These are phyloP conservation scores for Pogostemon cablin DNA, from an alignment of 257 asterid species.

Conservation along the genomic window DNA sequence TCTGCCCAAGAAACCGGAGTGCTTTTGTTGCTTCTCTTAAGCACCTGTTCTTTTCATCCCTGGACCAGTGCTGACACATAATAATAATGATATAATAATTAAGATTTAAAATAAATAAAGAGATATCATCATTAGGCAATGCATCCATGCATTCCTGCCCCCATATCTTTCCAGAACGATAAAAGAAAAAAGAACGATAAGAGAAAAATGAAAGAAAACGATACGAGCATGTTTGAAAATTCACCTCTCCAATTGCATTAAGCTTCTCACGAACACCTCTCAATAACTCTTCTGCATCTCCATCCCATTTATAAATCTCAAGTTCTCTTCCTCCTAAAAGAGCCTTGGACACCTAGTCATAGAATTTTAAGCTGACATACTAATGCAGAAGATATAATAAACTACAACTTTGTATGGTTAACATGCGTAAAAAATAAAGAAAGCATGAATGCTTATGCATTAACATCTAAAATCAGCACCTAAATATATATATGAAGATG, in stretches of 20 bases:
- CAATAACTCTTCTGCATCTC: slow-evolving; percentile 68
- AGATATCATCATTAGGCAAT: slow-evolving; percentile 17
- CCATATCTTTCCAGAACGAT: neutral
- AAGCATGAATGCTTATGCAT: neutral
- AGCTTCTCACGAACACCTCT: slow-evolving; percentile 74
- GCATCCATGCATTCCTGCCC: neutral
- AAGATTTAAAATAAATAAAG: too few relatives aligned
- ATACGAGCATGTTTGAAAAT: neutral
- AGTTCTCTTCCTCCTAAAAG: slow-evolving; percentile 65
- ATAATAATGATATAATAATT: neutral
- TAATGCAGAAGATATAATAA: neutral
- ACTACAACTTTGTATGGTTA: neutral
- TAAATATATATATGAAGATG: neutral
- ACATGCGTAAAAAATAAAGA: slow-evolving; percentile 1
- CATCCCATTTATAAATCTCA: slow-evolving; percentile 78
- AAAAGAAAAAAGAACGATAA: neutral
- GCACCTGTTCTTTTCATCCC: slow-evolving; percentile 81
- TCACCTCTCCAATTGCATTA: slow-evolving; percentile 85
- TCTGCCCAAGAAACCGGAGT: slow-evolving; percentile 83
- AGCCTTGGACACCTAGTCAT: slow-evolving; percentile 57
- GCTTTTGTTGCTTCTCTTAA: slow-evolving; percentile 82
- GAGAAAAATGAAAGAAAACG: neutral
- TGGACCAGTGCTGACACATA: slow-evolving; percentile 79
- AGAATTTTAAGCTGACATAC: slow-evolving; percentile 28
- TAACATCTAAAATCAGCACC: neutral